These are phyloP conservation scores for Diplodia corticola DNA, from an alignment of 2,329 filamentous ascomycete species.

Conservation along the genomic window DNA sequence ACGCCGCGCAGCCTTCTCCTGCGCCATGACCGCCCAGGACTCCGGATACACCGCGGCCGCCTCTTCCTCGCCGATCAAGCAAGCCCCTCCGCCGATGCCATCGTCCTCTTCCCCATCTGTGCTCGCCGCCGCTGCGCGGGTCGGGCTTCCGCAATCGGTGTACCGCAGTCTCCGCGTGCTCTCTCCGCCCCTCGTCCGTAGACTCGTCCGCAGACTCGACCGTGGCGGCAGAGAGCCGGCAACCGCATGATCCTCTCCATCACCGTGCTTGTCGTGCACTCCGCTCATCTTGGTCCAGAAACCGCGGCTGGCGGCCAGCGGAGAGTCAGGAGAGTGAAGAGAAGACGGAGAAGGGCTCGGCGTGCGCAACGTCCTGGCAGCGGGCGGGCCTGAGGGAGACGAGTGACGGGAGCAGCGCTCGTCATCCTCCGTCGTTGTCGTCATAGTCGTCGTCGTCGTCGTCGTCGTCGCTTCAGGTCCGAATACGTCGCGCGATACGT, in stretches of 20 bases:
- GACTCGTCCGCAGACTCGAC: too few relatives aligned
- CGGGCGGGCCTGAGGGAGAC: not conserved
- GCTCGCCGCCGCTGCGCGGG: not conserved
- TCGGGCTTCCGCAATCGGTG: not conserved
- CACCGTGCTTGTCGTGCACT: too few relatives aligned
- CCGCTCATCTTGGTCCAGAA: not conserved
- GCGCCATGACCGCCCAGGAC: not conserved
- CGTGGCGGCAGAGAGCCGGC: not conserved
- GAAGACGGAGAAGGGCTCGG: not conserved
- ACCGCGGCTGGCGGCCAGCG: not conserved
- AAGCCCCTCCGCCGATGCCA: not conserved
- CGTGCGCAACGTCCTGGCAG: not conserved
- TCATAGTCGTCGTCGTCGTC: not conserved
- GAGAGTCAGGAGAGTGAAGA: not conserved
- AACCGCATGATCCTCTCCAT: too few relatives aligned
- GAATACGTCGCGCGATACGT: not conserved
- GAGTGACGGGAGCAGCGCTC: not conserved
- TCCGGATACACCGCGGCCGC: not conserved
- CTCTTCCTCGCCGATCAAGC: not conserved
- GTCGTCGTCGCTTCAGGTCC: not conserved
- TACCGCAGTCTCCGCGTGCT: not conserved
- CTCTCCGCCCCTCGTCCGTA: not conserved
- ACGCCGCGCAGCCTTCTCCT: not conserved
- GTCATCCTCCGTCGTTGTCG: too few relatives aligned
- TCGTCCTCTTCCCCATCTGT: not conserved